Conservation (phyloP, 768 basidiomycete species). For the Tremella yokohamensis region DNA sequence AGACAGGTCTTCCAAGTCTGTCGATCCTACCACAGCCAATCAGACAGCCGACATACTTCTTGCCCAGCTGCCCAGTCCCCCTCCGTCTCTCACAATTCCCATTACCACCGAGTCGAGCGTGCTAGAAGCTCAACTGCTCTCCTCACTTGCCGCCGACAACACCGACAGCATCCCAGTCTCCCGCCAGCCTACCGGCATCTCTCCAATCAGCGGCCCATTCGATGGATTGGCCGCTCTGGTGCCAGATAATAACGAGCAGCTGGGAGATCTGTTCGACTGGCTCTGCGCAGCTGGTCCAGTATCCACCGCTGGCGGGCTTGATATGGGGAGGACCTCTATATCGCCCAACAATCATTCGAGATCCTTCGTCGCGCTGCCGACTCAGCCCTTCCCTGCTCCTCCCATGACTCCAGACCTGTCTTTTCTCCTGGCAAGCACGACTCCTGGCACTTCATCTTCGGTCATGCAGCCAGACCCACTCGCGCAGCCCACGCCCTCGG, state of each 20-base stretch:
- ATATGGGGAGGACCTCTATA: not conserved
- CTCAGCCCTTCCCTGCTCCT: no score
- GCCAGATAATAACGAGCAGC: not conserved
- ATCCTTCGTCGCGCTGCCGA: not conserved
- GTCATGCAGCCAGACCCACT: no score
- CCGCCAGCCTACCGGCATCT: not conserved
- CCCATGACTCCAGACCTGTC: no score
- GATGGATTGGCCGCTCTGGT: no score
- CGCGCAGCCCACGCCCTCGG: no score
- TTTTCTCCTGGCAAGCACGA: no score
- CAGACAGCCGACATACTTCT: not conserved
- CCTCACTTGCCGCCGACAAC: not conserved
- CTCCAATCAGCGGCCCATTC: not conserved
- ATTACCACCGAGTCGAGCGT: not conserved
- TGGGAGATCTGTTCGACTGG: slow-evolving; percentile 8
- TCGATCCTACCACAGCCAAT: no score
- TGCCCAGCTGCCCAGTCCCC: not conserved
- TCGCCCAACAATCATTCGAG: no score
- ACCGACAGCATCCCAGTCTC: not conserved
- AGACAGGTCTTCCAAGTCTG: not conserved
- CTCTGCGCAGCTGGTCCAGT: slow-evolving; percentile 6
- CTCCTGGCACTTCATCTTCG: no score
- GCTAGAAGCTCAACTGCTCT: not conserved
- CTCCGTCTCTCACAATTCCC: not conserved
- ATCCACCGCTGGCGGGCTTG: not conserved